Percentiles rank a stretch among this genome's conserved stretches.
Evolutionary conservation across 441 rosid species (phyloP).

Genomic region (Mallotus japonicus): DNA sequence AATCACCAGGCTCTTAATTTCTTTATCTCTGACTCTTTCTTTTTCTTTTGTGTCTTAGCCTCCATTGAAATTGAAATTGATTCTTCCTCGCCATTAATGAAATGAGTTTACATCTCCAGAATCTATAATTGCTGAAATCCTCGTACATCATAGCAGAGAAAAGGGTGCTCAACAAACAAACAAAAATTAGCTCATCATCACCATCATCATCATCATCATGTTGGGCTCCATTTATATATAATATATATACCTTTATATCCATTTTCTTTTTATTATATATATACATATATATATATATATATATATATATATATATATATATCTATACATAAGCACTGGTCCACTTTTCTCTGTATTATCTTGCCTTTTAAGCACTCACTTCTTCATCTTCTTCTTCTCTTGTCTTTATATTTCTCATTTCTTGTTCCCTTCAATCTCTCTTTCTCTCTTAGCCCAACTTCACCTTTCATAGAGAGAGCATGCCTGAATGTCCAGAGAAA

Average conservation of each 20-base stretch:
- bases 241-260: background rate
- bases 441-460: slow-evolving; percentile 11
- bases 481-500: slow-evolving; percentile 98
- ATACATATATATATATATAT: too few species aligned
- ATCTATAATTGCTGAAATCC: slow-evolving; percentile 17
- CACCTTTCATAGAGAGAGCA: slow-evolving; percentile 44
- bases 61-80: slow-evolving; percentile 7
- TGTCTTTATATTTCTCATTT: slow-evolving; percentile 23
- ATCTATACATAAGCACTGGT: slow-evolving; percentile 15
- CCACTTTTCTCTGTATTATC: slow-evolving; percentile 39
- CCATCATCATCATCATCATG: slow-evolving; percentile 7
- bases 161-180: slow-evolving; percentile 21
- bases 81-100: background rate
- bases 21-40: slow-evolving; percentile 10
- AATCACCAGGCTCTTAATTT: slow-evolving; percentile 7
- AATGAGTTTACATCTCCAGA: background rate
- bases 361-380: slow-evolving; percentile 80
- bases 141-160: slow-evolving; percentile 16
- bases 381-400: slow-evolving; percentile 22
- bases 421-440: slow-evolving; percentile 24
- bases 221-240: slow-evolving; percentile 5
- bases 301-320: background rate
- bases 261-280: slow-evolving; percentile 8
- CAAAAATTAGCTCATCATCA: slow-evolving; percentile 20
- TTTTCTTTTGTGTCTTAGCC: background rate